Conservation (phyloP, 2,329 filamentous ascomycete species). For the Cladorrhinum sp. region DNA sequence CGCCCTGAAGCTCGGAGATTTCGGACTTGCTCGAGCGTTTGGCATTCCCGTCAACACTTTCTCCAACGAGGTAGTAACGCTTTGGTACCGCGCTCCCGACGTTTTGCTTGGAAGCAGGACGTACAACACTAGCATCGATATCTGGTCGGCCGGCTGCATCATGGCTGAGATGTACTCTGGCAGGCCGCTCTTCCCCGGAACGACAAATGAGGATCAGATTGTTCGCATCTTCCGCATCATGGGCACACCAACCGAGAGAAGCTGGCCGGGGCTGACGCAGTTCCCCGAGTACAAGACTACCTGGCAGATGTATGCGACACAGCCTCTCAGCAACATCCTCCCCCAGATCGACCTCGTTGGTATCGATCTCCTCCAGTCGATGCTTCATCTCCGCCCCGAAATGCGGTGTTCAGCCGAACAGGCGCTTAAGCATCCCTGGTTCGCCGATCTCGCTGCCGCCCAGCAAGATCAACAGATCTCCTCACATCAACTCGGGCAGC, state of each 20-base stretch:
- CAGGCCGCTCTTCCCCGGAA: conserved; percentile 90
- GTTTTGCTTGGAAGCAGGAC: conserved; percentile 90
- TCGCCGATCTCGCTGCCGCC: conserved; percentile 66
- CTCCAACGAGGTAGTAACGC: conserved; percentile 93
- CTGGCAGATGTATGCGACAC: conserved; percentile 91
- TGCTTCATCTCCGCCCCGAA: conserved; percentile 91
- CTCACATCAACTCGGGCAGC: conserved; percentile 22
- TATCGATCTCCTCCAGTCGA: conserved; percentile 80
- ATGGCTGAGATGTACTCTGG: conserved; percentile 99
- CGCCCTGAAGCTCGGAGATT: conserved; percentile 88
- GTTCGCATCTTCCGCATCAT: conserved; percentile 97
- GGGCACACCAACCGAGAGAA: conserved; percentile 93
- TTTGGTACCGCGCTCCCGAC: conserved; percentile 97
- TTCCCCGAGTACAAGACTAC: conserved; percentile 97
- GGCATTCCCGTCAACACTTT: conserved; percentile 98
- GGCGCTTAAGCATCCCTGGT: conserved; percentile 89
- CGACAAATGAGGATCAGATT: conserved; percentile 96
- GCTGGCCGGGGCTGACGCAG: conserved; percentile 91
- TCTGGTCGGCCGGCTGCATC: conserved; percentile 98
- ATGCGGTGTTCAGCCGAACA: conserved; percentile 84
- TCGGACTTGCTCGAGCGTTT: conserved; percentile 89
- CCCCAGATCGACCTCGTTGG: conserved; percentile 86
- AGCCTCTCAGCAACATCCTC: conserved; percentile 81
- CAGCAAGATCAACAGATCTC: conserved; percentile 43
- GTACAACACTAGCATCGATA: conserved; percentile 99